A percentile compares a stretch with the other conserved stretches of the same genome.
Conservation (phyloP, 768 basidiomycete genomes). For the Pisolithus albus region DNA sequence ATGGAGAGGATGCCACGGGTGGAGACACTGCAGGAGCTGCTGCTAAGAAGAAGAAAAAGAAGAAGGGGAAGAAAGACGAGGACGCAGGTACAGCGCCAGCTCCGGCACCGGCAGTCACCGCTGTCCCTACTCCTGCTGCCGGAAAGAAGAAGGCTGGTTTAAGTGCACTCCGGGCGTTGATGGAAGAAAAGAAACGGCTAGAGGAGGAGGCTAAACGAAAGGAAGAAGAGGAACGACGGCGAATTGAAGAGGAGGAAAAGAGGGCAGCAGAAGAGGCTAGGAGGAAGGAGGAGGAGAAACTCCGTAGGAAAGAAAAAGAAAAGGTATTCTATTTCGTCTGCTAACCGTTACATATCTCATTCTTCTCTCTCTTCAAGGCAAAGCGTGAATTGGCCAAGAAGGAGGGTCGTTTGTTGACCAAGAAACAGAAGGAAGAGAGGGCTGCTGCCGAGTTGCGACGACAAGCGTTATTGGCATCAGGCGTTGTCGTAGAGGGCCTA, state of each 20-base stretch:
- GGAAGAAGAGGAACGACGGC: conserved; percentile 71
- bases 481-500: conserved; percentile 85
- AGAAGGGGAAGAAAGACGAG: conserved; percentile 69
- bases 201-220: conserved; percentile 74
- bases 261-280: conserved; percentile 68
- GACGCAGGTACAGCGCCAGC: conserved; percentile 51
- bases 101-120: conserved; percentile 17
- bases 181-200: conserved; percentile 85
- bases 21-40: conserved; percentile 42
- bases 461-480: conserved; percentile 84
- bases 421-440: conserved; percentile 93
- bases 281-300: conserved; percentile 76
- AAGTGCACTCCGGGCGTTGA: conserved; percentile 77
- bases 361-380: conserved; percentile 43
- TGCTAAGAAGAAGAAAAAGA: conserved; percentile 82
- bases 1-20: conserved; percentile 63
- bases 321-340: conserved; percentile 43
- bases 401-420: conserved; percentile 91
- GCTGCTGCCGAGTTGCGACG: conserved; percentile 86
- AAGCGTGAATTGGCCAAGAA: conserved; percentile 89
- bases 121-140: conserved; percentile 32
- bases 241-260: conserved; percentile 88
- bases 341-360: not conserved
- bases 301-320: conserved; percentile 80
- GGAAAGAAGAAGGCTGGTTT: conserved; percentile 75